These are phyloP conservation scores for Erodium trifolium DNA, from an alignment of 441 rosid genomes.

Conservation along the genomic window DNA sequence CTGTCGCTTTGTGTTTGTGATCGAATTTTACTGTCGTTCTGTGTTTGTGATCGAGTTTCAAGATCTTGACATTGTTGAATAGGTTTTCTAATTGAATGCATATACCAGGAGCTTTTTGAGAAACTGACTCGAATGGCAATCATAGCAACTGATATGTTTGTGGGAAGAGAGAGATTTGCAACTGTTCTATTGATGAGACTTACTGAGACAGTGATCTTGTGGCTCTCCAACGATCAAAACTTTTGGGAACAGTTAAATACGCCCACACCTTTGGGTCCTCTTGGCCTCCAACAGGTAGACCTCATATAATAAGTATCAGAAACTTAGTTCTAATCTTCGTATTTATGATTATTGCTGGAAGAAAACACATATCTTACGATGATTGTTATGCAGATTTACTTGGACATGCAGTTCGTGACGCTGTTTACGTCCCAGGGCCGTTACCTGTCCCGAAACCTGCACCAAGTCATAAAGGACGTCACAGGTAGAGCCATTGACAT, in stretches of 20 bases:
- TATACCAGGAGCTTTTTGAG: conserved; percentile 65
- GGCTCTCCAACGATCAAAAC: conserved; percentile 94
- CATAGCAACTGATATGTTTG: conserved; percentile 95
- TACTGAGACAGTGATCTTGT: conserved; percentile 86
- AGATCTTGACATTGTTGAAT: neutral
- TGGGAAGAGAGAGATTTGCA: conserved; percentile 93
- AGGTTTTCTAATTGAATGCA: neutral
- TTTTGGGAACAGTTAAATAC: conserved; percentile 98
- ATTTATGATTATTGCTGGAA: too few species aligned
- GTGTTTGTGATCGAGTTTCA: too few species aligned
- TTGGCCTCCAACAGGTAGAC: conserved; percentile 72
- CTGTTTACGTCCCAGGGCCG: conserved; percentile 98
- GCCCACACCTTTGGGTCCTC: conserved; percentile 83
- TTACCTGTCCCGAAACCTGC: conserved; percentile 87
- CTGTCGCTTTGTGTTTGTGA: too few species aligned
- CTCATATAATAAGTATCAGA: conserved; percentile 9
- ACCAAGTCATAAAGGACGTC: conserved; percentile 78
- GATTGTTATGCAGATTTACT: conserved; percentile 52
- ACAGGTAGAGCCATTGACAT: conserved; percentile 75
- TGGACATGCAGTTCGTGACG: conserved; percentile 93
- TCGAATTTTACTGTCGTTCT: too few species aligned
- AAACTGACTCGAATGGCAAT: conserved; percentile 79
- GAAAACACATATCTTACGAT: neutral
- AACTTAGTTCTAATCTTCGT: conserved; percentile 9
- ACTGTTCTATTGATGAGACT: conserved; percentile 84